Conservation (phyloP, 1,284 basidiomycete species). For the Marasmius fiardii region DNA sequence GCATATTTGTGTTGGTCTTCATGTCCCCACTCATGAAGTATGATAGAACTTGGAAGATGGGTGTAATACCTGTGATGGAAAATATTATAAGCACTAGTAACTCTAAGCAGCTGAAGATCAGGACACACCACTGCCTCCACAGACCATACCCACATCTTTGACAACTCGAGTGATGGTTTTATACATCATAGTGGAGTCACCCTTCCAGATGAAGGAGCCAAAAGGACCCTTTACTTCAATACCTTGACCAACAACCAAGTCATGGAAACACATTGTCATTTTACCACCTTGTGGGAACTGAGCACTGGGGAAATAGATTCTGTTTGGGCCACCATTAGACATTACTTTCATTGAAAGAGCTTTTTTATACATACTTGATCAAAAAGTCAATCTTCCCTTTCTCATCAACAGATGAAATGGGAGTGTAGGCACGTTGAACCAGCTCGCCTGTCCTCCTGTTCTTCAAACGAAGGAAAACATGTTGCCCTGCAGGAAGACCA, state of each 20-base stretch:
- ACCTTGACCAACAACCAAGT: constrained; percentile 44
- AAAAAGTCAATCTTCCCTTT: constrained; percentile 52
- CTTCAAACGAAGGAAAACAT: constrained; percentile 55
- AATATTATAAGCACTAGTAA: too few species aligned
- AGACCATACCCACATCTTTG: constrained; percentile 53
- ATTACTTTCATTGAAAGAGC: too few species aligned
- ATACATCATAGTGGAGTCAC: constrained; percentile 34
- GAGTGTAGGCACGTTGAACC: constrained; percentile 64
- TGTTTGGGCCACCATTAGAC: constrained; percentile 34
- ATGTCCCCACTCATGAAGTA: constrained; percentile 34
- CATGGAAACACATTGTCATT: constrained; percentile 53
- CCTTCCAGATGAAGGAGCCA: constrained; percentile 56
- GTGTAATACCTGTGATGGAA: too few species aligned
- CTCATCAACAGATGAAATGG: constrained; percentile 43
- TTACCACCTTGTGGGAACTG: too few species aligned
- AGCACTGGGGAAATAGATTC: too few species aligned
- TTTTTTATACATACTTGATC: constrained; percentile 44
- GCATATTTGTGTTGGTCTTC: constrained; percentile 31
- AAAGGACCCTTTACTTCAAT: constrained; percentile 67
- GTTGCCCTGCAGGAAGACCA: constrained; percentile 66
- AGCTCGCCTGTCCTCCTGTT: constrained; percentile 21
- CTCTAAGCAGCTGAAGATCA: too few species aligned
- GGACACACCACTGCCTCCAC: constrained; percentile 56
- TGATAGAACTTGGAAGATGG: constrained; percentile 57
- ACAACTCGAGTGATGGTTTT: constrained; percentile 35